phyloP scores from a whole-genome alignment of 208 protist genomes.

The Crithidia thermophila region DNA sequence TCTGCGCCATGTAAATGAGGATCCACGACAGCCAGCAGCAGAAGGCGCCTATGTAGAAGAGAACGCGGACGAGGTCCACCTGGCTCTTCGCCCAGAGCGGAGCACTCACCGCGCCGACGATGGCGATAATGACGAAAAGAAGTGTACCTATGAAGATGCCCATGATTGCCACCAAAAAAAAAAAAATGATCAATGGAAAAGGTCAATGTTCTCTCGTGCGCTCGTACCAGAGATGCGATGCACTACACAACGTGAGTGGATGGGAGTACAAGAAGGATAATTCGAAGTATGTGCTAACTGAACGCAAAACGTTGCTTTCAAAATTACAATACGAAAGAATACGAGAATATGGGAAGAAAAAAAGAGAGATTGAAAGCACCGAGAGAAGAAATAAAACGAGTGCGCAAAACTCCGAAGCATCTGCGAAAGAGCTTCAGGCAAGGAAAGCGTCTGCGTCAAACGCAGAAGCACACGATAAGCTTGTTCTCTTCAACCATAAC shows the following conservation, averaged over 20 bases:
- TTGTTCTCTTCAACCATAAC: too few species aligned
- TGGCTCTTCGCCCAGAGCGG: slow-evolving; percentile 86
- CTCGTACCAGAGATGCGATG: too few species aligned
- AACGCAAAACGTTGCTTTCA: too few species aligned
- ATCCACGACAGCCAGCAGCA: slow-evolving; percentile 94
- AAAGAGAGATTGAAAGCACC: background rate
- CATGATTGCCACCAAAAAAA: slow-evolving; percentile 34
- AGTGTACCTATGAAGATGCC: slow-evolving; percentile 76
- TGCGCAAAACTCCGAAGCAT: too few species aligned
- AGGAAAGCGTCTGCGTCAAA: too few species aligned
- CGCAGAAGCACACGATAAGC: too few species aligned
- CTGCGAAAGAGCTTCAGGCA: too few species aligned
- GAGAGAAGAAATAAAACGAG: background rate
- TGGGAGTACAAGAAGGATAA: too few species aligned
- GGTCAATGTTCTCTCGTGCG: too few species aligned
- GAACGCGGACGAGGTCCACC: slow-evolving; percentile 80
- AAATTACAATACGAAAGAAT: too few species aligned
- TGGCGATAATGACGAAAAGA: slow-evolving; percentile 65
- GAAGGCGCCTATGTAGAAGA: slow-evolving; percentile 69
- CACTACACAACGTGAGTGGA: too few species aligned
- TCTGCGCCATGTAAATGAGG: slow-evolving; percentile 94
- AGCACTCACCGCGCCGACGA: slow-evolving; percentile 52
- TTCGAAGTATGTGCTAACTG: too few species aligned
- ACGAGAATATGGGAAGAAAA: background rate
- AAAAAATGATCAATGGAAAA: background rate